Percentiles rank a stretch among this genome's conserved stretches.
phyloP scores from a whole-genome alignment of 2,329 filamentous ascomycete species.

The Cercospora zeae-maydis region DNA sequence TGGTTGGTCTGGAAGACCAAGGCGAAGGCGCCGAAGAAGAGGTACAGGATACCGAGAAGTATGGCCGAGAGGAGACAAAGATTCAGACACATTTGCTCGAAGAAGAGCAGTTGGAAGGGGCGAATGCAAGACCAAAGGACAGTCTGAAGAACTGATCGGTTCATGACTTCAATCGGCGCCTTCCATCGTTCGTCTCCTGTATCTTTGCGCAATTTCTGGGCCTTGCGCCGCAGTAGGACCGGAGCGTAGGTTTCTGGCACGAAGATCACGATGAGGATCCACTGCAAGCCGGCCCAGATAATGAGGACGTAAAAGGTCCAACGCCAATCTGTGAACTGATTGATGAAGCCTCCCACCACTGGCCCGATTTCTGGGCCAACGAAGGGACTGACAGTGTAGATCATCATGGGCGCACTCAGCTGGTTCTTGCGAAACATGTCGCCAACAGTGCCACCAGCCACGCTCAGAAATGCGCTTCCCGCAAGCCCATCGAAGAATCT shows the following conservation, averaged over 20 bases:
- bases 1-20: constrained; percentile 73
- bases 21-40: constrained; percentile 83
- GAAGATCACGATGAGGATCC: constrained; percentile 62
- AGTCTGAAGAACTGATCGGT: constrained; percentile 61
- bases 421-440: constrained; percentile 69
- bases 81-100: constrained; percentile 74
- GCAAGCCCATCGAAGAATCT: constrained; percentile 56
- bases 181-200: constrained; percentile 68
- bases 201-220: constrained; percentile 63
- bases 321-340: constrained; percentile 67
- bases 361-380: constrained; percentile 55
- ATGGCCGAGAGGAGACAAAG: constrained; percentile 81
- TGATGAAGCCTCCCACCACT: constrained; percentile 74
- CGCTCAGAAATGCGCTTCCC: constrained; percentile 54
- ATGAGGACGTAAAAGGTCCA: constrained; percentile 80
- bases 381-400: constrained; percentile 62
- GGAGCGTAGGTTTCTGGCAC: constrained; percentile 81
- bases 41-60: constrained; percentile 80
- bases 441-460: constrained; percentile 61
- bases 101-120: constrained; percentile 72
- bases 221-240: constrained; percentile 69
- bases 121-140: constrained; percentile 54
- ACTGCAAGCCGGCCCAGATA: constrained; percentile 70
- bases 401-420: constrained; percentile 76
- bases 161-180: constrained; percentile 70